Percentiles rank a stretch among this genome's conserved stretches.
Evolutionary conservation across 2,329 filamentous ascomycete species (phyloP).

Genomic region (Tolypocladium capitatum): DNA sequence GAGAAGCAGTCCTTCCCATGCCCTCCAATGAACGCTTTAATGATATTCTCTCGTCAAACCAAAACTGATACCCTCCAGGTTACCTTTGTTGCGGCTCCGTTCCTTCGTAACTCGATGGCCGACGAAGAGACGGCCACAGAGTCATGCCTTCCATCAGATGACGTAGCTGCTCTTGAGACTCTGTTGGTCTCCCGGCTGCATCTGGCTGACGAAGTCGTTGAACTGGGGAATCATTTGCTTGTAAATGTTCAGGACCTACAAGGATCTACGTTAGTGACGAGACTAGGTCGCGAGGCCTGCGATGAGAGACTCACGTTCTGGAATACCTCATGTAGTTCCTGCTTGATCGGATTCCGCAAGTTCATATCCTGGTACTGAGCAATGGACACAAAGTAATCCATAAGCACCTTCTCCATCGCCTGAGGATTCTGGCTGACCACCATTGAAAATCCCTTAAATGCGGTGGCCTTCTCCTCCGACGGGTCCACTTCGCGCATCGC

Average conservation of each 20-base stretch:
- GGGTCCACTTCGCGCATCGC: slow-evolving; percentile 75
- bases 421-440: slow-evolving; percentile 78
- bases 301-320: slow-evolving; percentile 47
- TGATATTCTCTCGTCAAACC: not conserved
- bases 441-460: slow-evolving; percentile 79
- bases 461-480: slow-evolving; percentile 88
- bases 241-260: slow-evolving; percentile 39
- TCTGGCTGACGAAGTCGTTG: slow-evolving; percentile 36
- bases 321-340: slow-evolving; percentile 58
- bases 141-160: slow-evolving; percentile 16
- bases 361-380: slow-evolving; percentile 59
- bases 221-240: slow-evolving; percentile 48
- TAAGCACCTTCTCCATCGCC: slow-evolving; percentile 77
- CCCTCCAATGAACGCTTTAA: not conserved
- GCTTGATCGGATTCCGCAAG: slow-evolving; percentile 45
- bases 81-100: not conserved
- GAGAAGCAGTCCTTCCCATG: slow-evolving; percentile 9
- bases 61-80: not conserved
- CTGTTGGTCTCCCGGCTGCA: slow-evolving; percentile 36
- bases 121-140: not conserved
- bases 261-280: not conserved
- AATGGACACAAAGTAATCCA: slow-evolving; percentile 73
- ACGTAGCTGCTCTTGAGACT: slow-evolving; percentile 34
- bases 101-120: not conserved
- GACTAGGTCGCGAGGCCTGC: not conserved